Conservation (phyloP, 306 rosid species). For the Acacia acuminata region DNA sequence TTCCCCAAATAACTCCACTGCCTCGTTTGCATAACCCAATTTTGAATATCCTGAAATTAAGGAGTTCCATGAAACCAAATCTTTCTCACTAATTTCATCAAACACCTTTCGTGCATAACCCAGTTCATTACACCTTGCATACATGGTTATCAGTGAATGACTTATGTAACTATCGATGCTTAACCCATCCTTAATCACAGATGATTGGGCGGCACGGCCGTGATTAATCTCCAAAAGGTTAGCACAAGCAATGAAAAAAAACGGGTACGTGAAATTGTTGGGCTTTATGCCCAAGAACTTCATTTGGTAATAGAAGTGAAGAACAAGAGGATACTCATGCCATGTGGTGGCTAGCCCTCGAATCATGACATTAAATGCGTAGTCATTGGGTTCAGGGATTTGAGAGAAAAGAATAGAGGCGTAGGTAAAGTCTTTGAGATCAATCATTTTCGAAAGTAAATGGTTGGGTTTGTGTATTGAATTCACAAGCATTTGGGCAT, state of each 20-base stretch:
- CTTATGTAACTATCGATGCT: conserved; percentile 52
- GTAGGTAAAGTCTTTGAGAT: conserved; percentile 57
- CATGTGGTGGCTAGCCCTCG: conserved; percentile 84
- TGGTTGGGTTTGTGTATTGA: conserved; percentile 67
- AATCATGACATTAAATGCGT: conserved; percentile 84
- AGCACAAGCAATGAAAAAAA: conserved; percentile 77
- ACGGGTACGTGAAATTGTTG: conserved; percentile 74
- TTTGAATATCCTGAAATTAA: conserved; percentile 77
- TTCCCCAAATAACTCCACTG: conserved; percentile 59
- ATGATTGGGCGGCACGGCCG: conserved; percentile 58
- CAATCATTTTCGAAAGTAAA: conserved; percentile 61
- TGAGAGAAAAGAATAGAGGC: conserved; percentile 57
- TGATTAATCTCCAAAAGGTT: conserved; percentile 41
- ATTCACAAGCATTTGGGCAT: conserved; percentile 67
- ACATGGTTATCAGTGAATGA: conserved; percentile 76
- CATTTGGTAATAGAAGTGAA: conserved; percentile 61
- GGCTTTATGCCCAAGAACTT: conserved; percentile 44
- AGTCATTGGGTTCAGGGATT: conserved; percentile 61
- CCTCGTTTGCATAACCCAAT: conserved; percentile 64
- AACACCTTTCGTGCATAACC: conserved; percentile 70
- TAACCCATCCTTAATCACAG: conserved; percentile 55
- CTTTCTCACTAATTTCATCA: conserved; percentile 66
- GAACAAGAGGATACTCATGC: conserved; percentile 55
- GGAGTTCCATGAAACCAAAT: conserved; percentile 91
- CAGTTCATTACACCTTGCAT: conserved; percentile 53